Conservation (phyloP, 768 basidiomycete species). For the Tephrocybe sp. region DNA sequence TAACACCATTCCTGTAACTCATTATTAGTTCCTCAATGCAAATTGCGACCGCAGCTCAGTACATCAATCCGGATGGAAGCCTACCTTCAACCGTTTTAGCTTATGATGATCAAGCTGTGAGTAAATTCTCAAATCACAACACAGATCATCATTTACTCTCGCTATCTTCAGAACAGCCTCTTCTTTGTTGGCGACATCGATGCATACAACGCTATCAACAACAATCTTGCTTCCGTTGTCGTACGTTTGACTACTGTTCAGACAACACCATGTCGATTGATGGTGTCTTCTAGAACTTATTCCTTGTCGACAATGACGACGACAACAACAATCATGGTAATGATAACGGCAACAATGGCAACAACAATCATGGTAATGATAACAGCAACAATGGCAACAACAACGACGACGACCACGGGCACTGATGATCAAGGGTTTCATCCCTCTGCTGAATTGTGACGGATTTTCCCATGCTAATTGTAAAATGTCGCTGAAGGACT, state of each 20-base stretch:
- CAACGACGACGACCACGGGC: background rate
- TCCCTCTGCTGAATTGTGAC: background rate
- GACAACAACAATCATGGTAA: background rate
- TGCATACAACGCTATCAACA: conserved; percentile 33
- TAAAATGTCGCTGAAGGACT: background rate
- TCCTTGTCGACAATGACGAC: conserved; percentile 9
- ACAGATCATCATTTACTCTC: background rate
- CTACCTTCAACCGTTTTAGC: conserved; percentile 34
- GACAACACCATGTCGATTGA: background rate
- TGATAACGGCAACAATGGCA: background rate
- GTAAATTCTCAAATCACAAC: background rate
- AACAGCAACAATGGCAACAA: background rate
- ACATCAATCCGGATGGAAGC: conserved; percentile 42
- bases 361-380: background rate
- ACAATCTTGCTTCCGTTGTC: conserved; percentile 27
- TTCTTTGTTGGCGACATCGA: conserved; percentile 42
- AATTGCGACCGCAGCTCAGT: conserved; percentile 33
- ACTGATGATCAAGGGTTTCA: background rate
- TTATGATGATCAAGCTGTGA: conserved; percentile 32
- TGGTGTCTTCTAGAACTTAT: conserved; percentile 14
- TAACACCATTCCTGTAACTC: conserved; percentile 17
- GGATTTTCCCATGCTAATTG: no score
- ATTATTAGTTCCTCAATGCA: background rate
- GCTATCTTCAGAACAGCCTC: conserved; percentile 28
- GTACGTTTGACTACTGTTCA: conserved; percentile 25